Evolutionary conservation across 495 filamentous ascomycete genomes (phyloP).

Genomic region (Lophiotrema nucula): DNA sequence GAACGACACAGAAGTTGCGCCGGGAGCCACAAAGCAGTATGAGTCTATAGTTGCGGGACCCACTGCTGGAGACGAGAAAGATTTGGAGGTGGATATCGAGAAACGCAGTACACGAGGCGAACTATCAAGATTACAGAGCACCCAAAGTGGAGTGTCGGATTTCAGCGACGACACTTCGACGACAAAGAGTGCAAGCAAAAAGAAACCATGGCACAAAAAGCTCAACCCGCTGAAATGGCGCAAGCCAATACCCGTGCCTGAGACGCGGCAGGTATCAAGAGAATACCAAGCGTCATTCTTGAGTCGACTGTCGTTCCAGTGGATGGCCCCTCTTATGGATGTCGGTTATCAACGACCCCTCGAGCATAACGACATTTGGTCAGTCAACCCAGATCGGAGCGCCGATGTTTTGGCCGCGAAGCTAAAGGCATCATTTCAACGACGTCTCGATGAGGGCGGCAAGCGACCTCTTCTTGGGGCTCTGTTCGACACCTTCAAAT

Average conservation of each 20-base stretch:
- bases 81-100: constrained; percentile 30
- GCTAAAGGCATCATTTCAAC: constrained; percentile 64
- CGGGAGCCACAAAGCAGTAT: constrained; percentile 17
- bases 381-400: constrained; percentile 75
- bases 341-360: constrained; percentile 81
- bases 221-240: constrained; percentile 65
- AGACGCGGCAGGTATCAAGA: constrained; percentile 51
- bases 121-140: constrained; percentile 43
- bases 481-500: constrained; percentile 81
- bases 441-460: constrained; percentile 61
- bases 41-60: constrained; percentile 37
- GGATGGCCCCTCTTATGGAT: constrained; percentile 71
- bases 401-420: constrained; percentile 64
- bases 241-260: constrained; percentile 57
- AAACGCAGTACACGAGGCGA: constrained; percentile 17
- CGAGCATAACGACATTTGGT: constrained; percentile 82
- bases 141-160: constrained; percentile 48
- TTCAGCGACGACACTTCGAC: constrained; percentile 43
- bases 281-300: constrained; percentile 62
- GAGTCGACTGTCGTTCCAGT: constrained; percentile 61
- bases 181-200: constrained; percentile 34
- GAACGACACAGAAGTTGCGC: constrained; percentile 19
- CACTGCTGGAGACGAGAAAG: constrained; percentile 32
- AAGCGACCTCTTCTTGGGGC: constrained; percentile 76
- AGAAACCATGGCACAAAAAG: constrained; percentile 60